Evolutionary conservation across 129 eudicot genomes (phyloP).

Genomic region (Tagetes patula): DNA sequence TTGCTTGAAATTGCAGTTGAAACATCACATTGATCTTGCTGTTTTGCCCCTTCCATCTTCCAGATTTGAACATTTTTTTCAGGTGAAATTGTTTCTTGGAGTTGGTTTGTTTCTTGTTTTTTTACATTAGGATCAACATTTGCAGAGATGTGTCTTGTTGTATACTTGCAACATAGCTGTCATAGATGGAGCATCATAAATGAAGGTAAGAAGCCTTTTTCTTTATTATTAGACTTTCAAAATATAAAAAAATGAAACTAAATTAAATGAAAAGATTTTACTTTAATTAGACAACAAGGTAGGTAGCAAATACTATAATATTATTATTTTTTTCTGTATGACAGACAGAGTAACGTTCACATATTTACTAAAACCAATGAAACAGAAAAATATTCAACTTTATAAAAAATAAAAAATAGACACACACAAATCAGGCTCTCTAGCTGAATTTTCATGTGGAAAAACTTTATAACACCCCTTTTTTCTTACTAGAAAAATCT

Average conservation of each 20-base stretch:
- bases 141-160: constrained; percentile 27
- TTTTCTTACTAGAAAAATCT: too few relatives aligned
- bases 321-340: constrained; percentile 6
- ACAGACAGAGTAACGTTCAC: constrained; percentile 31
- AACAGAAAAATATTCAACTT: too few relatives aligned
- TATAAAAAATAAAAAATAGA: too few relatives aligned
- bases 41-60: constrained; percentile 72
- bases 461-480: too few relatives aligned
- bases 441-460: too few relatives aligned
- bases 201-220: constrained; percentile 46
- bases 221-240: constrained; percentile 31
- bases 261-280: constrained; percentile 6
- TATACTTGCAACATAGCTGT: constrained; percentile 35
- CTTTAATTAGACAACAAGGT: constrained; percentile 43
- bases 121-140: constrained; percentile 28
- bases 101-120: constrained; percentile 10
- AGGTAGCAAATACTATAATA: constrained; percentile 37
- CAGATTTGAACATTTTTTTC: constrained; percentile 72
- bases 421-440: too few relatives aligned
- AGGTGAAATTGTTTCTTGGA: constrained; percentile 12
- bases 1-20: constrained; percentile 84
- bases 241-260: neutral
- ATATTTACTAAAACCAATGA: constrained; percentile 12
- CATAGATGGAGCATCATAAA: constrained; percentile 34
- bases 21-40: constrained; percentile 83